Conservation (phyloP, 2,329 filamentous ascomycete species). For the Elsinoe ampelina region DNA sequence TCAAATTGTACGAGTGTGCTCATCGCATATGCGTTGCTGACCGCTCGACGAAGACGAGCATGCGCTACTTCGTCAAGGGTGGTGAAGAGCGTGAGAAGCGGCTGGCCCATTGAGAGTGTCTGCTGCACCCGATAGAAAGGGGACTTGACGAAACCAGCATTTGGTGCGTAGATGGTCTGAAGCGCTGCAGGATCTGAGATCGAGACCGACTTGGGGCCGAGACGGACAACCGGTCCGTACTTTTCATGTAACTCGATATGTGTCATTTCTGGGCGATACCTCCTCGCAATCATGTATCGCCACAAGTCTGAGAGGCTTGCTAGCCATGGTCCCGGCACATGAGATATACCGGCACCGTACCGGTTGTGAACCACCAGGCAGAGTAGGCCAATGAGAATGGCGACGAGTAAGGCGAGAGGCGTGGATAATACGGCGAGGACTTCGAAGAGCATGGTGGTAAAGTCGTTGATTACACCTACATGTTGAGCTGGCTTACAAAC, state of each 20-base stretch:
- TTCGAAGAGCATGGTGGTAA: too few species aligned
- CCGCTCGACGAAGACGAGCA: not conserved
- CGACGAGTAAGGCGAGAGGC: too few species aligned
- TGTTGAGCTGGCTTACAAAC: too few species aligned
- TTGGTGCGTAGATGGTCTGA: slow-evolving; percentile 10
- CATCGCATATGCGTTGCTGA: slow-evolving; percentile 32
- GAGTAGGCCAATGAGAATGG: too few species aligned
- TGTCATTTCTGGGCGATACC: not conserved
- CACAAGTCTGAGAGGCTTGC: not conserved
- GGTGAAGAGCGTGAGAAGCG: slow-evolving; percentile 60
- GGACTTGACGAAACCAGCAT: slow-evolving; percentile 40
- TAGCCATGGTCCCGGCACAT: not conserved
- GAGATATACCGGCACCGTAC: not conserved
- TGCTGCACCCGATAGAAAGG: slow-evolving; percentile 70
- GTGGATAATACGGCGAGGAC: too few species aligned
- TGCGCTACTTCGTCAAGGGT: slow-evolving; percentile 38
- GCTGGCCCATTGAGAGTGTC: slow-evolving; percentile 54
- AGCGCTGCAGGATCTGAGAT: slow-evolving; percentile 10
- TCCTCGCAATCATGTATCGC: not conserved
- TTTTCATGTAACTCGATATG: slow-evolving; percentile 7
- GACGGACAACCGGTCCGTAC: slow-evolving; percentile 13
- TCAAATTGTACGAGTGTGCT: slow-evolving; percentile 66
- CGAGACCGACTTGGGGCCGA: slow-evolving; percentile 13
- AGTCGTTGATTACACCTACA: too few species aligned
- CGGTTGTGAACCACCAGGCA: too few species aligned